Percentiles rank a stretch among this genome's conserved stretches.
Evolutionary conservation across 352 stramenopile genomes (phyloP).

Genomic region (Phytophthora melonis): DNA sequence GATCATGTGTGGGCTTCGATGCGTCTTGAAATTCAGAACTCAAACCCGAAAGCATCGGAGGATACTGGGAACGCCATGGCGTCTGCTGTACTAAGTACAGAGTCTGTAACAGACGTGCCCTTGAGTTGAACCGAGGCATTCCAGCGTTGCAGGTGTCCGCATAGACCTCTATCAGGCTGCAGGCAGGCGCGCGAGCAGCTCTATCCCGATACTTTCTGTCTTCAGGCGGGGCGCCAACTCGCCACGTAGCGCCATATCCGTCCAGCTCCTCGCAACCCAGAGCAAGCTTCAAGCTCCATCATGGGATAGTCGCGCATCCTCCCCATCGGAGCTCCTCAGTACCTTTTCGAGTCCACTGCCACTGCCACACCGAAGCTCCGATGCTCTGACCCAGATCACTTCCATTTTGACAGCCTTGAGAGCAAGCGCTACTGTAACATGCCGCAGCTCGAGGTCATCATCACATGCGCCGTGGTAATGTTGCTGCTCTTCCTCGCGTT

Average conservation of each 20-base stretch:
- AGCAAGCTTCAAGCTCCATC: conserved; percentile 14
- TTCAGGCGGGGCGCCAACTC: conserved; percentile 1
- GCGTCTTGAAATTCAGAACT: not conserved
- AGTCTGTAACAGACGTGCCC: not conserved
- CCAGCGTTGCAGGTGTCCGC: not conserved
- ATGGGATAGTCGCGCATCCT: conserved; percentile 24
- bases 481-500: conserved; percentile 31
- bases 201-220: conserved; percentile 25
- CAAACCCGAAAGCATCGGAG: not conserved
- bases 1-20: not conserved
- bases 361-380: not conserved
- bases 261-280: conserved; percentile 27
- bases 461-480: conserved; percentile 15
- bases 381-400: conserved; percentile 1
- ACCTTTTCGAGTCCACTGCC: too few species aligned
- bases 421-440: conserved; percentile 20
- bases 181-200: conserved; percentile 10
- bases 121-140: not conserved
- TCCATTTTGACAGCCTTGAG: conserved; percentile 3
- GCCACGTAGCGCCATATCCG: not conserved
- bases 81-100: too few species aligned
- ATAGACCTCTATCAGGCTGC: not conserved
- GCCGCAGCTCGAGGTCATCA: conserved; percentile 17
- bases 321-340: conserved; percentile 22
- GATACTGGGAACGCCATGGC: too few species aligned